Percentiles rank a stretch among this genome's conserved stretches.
Evolutionary conservation across 768 basidiomycete genomes (phyloP).

Genomic region (Fistulinella prunicolor): DNA sequence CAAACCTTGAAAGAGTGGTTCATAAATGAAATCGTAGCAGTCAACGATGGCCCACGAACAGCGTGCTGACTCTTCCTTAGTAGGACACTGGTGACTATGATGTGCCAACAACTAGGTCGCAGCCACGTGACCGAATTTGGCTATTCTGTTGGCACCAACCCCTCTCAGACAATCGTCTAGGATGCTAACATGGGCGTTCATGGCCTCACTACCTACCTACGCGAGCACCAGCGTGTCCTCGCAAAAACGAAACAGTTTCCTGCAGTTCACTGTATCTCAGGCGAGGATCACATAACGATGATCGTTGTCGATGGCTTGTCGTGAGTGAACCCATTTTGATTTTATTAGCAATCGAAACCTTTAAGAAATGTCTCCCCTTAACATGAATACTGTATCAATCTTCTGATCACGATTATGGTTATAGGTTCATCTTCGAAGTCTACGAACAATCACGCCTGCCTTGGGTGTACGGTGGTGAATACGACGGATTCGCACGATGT

Average conservation of each 20-base stretch:
- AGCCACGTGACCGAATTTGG: no score
- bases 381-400: no score
- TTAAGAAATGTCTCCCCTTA: no score
- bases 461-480: slow-evolving; percentile 89
- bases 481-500: slow-evolving; percentile 49
- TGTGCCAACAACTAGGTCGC: no score
- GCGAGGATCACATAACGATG: slow-evolving; percentile 30
- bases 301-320: slow-evolving; percentile 86
- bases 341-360: no score
- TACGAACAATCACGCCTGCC: slow-evolving; percentile 58
- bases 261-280: background rate
- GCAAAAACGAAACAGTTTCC: slow-evolving; percentile 36
- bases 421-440: slow-evolving; percentile 74
- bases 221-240: slow-evolving; percentile 42
- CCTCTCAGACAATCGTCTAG: no score
- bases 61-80: no score
- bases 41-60: no score
- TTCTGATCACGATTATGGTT: background rate
- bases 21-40: no score
- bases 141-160: no score
- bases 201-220: slow-evolving; percentile 51
- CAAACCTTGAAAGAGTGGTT: no score
- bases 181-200: slow-evolving; percentile 54
- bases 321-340: slow-evolving; percentile 54
- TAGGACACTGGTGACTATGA: no score